Evolutionary conservation across 371 early-diverging fungal species (phyloP), one percentile per base, ranked within the genome.

Genomic region (Capillidium rhysosporum): DNA sequence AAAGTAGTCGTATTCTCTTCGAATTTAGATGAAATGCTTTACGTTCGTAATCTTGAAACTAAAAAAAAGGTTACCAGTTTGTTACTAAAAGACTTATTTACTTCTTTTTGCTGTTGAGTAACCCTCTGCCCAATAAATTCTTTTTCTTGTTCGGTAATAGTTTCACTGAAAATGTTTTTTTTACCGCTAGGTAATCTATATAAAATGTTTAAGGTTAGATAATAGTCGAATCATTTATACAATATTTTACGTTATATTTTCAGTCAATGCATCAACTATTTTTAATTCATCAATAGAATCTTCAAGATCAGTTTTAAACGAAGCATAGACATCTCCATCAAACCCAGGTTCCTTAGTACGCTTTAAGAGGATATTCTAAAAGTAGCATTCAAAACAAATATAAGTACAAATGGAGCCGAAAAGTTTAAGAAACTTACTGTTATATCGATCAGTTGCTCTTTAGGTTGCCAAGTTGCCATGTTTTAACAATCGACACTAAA

Each of bases 51-150:
- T 82, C 85, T 31, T 81, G 74, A 66, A 79, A 86, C 67, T 77
- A 64, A 4, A 44, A 40, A 46, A 25, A 14, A 10, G 12, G 16
- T 38, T 24, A 30, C 10, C 10, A 44, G 24, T 40, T 14, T 25
- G 23, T 21, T 9, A 54, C n/a, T 40, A 30, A 18, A n/a, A 5
- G 23, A 30, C 41, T 31, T n/a, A n/a, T n/a, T n/a, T 65, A 73
- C 79, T 62, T 80, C 80, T 48, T 76, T 72, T 57, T 86, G 90
- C 61, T 89, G 90, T 31, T 88, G 68, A 7, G 82, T 86, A 1
- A 92, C 84, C 5, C 92, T 77, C 63, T 84, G 74, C 60, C 81
- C 72, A 64, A 92, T 89, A 54, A 92, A 82, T 38, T 73, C 77
- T 72, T 70, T 76, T 62, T 92, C 92, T 46, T 78, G 75, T 57